phyloP scores from a whole-genome alignment of 257 asterid genomes.

The Plectranthus barbatus region DNA sequence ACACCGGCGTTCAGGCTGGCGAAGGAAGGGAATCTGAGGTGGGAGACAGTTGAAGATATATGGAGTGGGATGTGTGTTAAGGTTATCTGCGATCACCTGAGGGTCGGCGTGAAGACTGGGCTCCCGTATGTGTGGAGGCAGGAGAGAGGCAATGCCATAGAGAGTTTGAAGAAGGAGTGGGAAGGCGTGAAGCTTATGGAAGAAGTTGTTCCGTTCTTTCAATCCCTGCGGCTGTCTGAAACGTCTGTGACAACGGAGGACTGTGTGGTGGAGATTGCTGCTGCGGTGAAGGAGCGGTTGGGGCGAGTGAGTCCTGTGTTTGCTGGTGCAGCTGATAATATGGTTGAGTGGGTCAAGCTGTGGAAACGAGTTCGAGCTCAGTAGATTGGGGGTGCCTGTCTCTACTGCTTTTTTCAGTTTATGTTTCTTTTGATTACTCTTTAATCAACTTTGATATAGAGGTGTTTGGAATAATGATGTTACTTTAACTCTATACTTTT shows the following conservation, averaged over 20 bases:
- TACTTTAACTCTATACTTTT: neutral
- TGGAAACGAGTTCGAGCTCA: constrained; percentile 50
- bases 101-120: constrained; percentile 80
- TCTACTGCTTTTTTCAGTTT: neutral
- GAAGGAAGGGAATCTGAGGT: constrained; percentile 78
- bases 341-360: constrained; percentile 78
- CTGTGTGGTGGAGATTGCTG: constrained; percentile 78
- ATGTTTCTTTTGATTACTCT: neutral
- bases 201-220: constrained; percentile 83
- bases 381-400: no score
- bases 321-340: constrained; percentile 58
- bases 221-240: constrained; percentile 47
- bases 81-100: constrained; percentile 74
- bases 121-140: constrained; percentile 88
- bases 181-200: constrained; percentile 97
- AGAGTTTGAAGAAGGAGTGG: constrained; percentile 95
- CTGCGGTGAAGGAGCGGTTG: constrained; percentile 48
- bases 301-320: constrained; percentile 47
- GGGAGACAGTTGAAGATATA: constrained; percentile 88
- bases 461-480: constrained; percentile 6
- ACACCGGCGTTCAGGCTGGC: constrained; percentile 68
- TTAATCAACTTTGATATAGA: neutral
- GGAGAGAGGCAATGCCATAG: constrained; percentile 65
- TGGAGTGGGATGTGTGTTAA: constrained; percentile 93
- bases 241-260: constrained; percentile 56